These are phyloP conservation scores for Breynia disticha DNA, from an alignment of 441 rosid genomes.

Conservation along the genomic window DNA sequence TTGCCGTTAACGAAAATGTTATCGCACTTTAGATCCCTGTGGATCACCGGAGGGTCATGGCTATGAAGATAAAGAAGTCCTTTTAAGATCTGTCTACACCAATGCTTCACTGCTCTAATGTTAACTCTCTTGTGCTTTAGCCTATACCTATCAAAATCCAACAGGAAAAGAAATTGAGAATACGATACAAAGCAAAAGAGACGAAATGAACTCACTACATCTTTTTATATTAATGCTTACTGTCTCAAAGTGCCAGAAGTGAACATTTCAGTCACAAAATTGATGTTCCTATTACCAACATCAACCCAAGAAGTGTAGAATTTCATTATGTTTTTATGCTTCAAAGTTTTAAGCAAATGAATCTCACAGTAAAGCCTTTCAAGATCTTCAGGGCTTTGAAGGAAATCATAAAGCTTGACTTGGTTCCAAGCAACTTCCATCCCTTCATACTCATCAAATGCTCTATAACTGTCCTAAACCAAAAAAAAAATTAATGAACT, in stretches of 20 bases:
- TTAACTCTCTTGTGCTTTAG: slow-evolving; percentile 83
- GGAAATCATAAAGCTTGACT: slow-evolving; percentile 82
- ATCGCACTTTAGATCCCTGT: slow-evolving; percentile 96
- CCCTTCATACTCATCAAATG: slow-evolving; percentile 92
- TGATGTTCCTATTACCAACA: slow-evolving; percentile 68
- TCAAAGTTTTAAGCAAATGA: slow-evolving; percentile 84
- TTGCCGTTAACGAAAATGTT: slow-evolving; percentile 92
- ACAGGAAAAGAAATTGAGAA: slow-evolving; percentile 1
- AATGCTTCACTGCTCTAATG: slow-evolving; percentile 91
- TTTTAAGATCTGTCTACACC: slow-evolving; percentile 93
- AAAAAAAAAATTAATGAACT: slow-evolving; percentile 18
- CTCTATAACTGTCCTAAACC: slow-evolving; percentile 59
- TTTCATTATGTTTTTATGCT: slow-evolving; percentile 90
- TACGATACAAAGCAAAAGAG: neutral
- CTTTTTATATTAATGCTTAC: slow-evolving; percentile 31
- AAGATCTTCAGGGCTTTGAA: slow-evolving; percentile 86
- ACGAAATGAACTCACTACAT: neutral
- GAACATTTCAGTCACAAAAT: slow-evolving; percentile 93
- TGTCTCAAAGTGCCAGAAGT: slow-evolving; percentile 98
- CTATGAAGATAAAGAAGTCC: slow-evolving; percentile 83
- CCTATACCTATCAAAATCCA: slow-evolving; percentile 47
- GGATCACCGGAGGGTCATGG: slow-evolving; percentile 92
- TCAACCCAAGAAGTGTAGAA: slow-evolving; percentile 96
- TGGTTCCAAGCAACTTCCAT: slow-evolving; percentile 99
- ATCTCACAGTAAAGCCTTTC: slow-evolving; percentile 93